phyloP scores from a whole-genome alignment of 805 yeast species.

The Teunomyces kruisii region DNA sequence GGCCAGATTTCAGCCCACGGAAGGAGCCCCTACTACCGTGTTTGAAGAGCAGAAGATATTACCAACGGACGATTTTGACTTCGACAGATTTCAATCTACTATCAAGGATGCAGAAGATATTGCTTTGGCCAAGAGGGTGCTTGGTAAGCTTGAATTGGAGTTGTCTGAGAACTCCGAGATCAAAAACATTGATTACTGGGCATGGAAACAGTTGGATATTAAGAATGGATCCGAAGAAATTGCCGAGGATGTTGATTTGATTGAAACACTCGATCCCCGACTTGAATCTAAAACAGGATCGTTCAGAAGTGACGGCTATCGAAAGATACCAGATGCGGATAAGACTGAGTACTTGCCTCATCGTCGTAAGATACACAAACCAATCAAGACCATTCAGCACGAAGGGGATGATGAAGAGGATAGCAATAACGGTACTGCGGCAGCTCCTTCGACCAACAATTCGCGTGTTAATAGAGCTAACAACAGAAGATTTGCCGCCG shows the following conservation, averaged over 20 bases:
- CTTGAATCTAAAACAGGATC: conserved; percentile 54
- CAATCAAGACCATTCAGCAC: conserved; percentile 72
- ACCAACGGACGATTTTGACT: conserved; percentile 29
- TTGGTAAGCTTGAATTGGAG: conserved; percentile 19
- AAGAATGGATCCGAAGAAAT: conserved; percentile 24
- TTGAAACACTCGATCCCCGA: conserved; percentile 26
- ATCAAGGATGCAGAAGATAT: conserved; percentile 78
- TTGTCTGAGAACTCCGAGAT: conserved; percentile 22
- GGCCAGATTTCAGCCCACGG: conserved; percentile 50
- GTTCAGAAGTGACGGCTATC: conserved; percentile 71
- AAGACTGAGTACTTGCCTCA: conserved; percentile 82
- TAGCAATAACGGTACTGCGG: conserved; percentile 7
- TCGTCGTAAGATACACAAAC: conserved; percentile 64
- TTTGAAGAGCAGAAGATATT: conserved; percentile 42
- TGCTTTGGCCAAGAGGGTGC: conserved; percentile 46
- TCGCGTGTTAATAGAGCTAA: conserved; percentile 86
- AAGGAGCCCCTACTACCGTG: conserved; percentile 55
- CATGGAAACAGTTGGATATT: conserved; percentile 55
- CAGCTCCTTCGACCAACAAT: conserved; percentile 42
- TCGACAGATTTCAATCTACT: conserved; percentile 50
- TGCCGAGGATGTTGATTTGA: conserved; percentile 25
- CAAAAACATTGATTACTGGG: conserved; percentile 56
- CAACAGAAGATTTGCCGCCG: conserved; percentile 86
- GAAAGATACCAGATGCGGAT: conserved; percentile 67
- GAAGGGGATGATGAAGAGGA: conserved; percentile 47